These are phyloP conservation scores for Rosa hybrid DNA, from an alignment of 331 rosid genomes.

Conservation along the genomic window DNA sequence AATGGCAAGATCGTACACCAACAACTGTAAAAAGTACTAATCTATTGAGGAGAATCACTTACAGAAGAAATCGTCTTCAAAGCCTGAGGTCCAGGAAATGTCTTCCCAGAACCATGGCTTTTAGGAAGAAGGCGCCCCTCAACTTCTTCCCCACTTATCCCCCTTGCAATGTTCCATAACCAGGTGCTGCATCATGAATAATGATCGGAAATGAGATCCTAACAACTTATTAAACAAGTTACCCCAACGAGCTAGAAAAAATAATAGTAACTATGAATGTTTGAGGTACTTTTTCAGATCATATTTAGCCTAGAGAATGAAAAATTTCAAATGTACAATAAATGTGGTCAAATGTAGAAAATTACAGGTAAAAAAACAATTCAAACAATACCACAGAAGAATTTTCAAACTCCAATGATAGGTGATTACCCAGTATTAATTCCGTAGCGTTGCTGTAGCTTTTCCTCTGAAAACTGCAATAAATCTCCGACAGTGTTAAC, in stretches of 20 bases:
- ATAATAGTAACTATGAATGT: neutral
- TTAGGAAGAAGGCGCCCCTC: slow-evolving; percentile 89
- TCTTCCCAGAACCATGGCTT: slow-evolving; percentile 99
- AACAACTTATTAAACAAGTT: slow-evolving; percentile 20
- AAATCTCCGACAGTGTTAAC: slow-evolving; percentile 81
- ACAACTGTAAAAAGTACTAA: slow-evolving; percentile 1
- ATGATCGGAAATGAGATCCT: slow-evolving; percentile 33
- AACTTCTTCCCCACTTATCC: slow-evolving; percentile 89
- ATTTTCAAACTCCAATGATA: neutral
- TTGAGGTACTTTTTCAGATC: neutral
- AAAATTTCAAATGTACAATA: neutral
- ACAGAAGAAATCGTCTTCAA: slow-evolving; percentile 73
- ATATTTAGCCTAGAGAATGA: neutral
- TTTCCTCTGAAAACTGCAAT: slow-evolving; percentile 80
- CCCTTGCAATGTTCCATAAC: slow-evolving; percentile 98
- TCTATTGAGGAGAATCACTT: slow-evolving; percentile 36
- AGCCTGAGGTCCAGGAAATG: slow-evolving; percentile 92
- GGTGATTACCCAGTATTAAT: slow-evolving; percentile 78
- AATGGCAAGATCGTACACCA: neutral
- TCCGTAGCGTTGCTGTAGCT: slow-evolving; percentile 83
- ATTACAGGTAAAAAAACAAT: neutral
- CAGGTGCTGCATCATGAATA: slow-evolving; percentile 67
- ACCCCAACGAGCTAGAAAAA: slow-evolving; percentile 13
- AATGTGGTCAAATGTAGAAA: neutral
- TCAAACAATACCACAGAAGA: neutral